Evolutionary conservation across 768 basidiomycete species (phyloP), one percentile per base, ranked within the genome.

Genomic region (Mycena filopes): DNA sequence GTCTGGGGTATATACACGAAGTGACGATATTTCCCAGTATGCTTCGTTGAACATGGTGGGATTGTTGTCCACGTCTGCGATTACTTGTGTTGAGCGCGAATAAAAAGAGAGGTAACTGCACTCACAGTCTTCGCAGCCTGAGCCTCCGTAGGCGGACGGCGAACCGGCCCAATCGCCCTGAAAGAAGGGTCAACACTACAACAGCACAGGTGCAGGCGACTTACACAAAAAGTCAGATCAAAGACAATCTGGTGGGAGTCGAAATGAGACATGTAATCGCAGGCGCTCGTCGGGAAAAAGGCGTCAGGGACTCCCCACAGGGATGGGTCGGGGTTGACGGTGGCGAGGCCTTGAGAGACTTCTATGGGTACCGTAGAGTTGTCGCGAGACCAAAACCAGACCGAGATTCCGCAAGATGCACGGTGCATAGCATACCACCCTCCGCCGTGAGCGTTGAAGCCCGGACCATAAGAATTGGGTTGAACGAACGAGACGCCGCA

Each of bases 21-120:
- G 74, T 20, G 84, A 82, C 69, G 86, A 85, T 74, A 93, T 81
- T 66, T 86, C 86, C 89, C 90, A 93, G 75, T 88, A 92, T 2
- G 91, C 89, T 20, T 89, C 80, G 13, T 64, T 42, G 75, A 92
- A 92, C 15, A 81, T 82, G 7, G 71, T 62, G 0, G 92, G 90
- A 68, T 88, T 83, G 64, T 86, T 83, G 73, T 86, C 74, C 31
- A 92, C 90, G 67, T 82, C 88, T 89, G 20, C 26, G 9, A 36
- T 36, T 36, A 48, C 59, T 31, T 6, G 28, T 10, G 51, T 51
- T 28, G 12, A 54, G 64, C 15, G 33, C n/a, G 7, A 4, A 43
- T 38, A 2, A 63, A 15, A 25, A 25, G 48, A 18, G 38, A 56
- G 26, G 31, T 20, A 6, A n/a, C 49, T 23, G 40, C 8, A 76